Evolutionary conservation across 108 stramenopile genomes (phyloP).

Genomic region (Cyclotella cryptica): DNA sequence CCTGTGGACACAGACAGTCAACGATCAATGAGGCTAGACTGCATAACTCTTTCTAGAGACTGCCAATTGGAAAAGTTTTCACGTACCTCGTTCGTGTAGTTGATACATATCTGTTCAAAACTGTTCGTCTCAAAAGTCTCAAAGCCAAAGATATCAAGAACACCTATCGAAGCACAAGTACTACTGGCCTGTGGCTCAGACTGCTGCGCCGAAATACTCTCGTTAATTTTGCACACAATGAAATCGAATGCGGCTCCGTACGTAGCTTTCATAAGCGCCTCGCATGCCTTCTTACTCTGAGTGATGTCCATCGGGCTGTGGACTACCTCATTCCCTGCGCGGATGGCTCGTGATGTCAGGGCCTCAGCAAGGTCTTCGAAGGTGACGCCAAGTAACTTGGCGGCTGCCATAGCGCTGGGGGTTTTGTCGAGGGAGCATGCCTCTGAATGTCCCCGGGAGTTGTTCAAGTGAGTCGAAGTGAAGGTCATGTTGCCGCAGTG

Average conservation of each 20-base stretch:
- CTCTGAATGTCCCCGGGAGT: conserved; percentile 48
- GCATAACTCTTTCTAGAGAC: no score
- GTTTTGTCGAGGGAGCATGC: conserved; percentile 75
- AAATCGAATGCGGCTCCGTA: conserved; percentile 94
- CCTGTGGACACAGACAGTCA: no score
- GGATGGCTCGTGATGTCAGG: conserved; percentile 78
- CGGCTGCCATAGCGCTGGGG: conserved; percentile 69
- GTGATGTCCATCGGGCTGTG: conserved; percentile 74
- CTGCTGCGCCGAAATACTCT: conserved; percentile 59
- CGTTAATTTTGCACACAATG: conserved; percentile 89
- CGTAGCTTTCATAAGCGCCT: conserved; percentile 94
- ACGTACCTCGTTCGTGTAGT: conserved; percentile 95
- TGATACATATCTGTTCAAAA: conserved; percentile 98
- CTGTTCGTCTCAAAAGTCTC: conserved; percentile 90
- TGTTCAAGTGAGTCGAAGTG: conserved; percentile 59
- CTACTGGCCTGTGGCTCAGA: conserved; percentile 16
- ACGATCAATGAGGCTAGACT: no score
- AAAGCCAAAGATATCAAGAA: conserved; percentile 97
- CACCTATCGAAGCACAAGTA: conserved; percentile 86
- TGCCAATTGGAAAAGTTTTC: no score
- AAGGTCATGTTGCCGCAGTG: conserved; percentile 90
- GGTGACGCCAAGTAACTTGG: conserved; percentile 75
- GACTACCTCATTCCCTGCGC: conserved; percentile 81
- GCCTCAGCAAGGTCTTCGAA: conserved; percentile 81
- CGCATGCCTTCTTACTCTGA: conserved; percentile 85